These are phyloP conservation scores for Atalantia buxifolia DNA, from an alignment of 345 rosid genomes.

Conservation along the genomic window DNA sequence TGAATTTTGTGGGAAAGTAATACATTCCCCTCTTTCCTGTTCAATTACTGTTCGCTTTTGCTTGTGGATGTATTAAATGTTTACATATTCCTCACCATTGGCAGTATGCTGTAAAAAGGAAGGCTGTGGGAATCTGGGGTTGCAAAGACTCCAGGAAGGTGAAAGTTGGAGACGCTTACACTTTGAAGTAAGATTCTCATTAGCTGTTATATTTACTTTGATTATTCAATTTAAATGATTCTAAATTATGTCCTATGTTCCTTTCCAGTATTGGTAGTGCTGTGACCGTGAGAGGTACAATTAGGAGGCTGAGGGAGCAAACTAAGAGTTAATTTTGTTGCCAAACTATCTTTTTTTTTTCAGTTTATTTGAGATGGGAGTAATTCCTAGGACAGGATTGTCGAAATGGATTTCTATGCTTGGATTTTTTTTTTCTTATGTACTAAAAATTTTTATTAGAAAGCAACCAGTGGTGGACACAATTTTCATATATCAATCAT, in stretches of 20 bases:
- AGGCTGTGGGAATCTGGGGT: constrained; percentile 53
- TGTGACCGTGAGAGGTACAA: constrained; percentile 64
- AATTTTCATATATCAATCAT: no score
- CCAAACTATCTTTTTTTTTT: not conserved
- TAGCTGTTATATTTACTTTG: not conserved
- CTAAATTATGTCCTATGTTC: not conserved
- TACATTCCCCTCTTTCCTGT: not conserved
- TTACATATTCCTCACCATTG: not conserved
- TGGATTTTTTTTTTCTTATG: not conserved
- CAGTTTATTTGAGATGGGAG: not conserved
- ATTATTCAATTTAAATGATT: not conserved
- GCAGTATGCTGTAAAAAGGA: constrained; percentile 59
- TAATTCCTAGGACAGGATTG: constrained; percentile 1
- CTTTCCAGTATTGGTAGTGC: constrained; percentile 61
- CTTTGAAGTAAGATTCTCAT: constrained; percentile 42
- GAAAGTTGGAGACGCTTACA: constrained; percentile 67
- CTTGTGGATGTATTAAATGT: not conserved
- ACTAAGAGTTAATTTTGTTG: not conserved
- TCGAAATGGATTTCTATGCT: not conserved
- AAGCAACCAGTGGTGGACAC: no score
- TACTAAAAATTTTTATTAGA: no score
- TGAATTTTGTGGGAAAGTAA: constrained; percentile 77
- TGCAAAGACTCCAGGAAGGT: constrained; percentile 65
- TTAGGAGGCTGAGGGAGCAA: no score
- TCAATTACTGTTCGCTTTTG: not conserved